Evolutionary conservation across 176 grass and related monocot species (phyloP), one percentile per base, ranked within the genome.

Genomic region (Oryza coarctata): DNA sequence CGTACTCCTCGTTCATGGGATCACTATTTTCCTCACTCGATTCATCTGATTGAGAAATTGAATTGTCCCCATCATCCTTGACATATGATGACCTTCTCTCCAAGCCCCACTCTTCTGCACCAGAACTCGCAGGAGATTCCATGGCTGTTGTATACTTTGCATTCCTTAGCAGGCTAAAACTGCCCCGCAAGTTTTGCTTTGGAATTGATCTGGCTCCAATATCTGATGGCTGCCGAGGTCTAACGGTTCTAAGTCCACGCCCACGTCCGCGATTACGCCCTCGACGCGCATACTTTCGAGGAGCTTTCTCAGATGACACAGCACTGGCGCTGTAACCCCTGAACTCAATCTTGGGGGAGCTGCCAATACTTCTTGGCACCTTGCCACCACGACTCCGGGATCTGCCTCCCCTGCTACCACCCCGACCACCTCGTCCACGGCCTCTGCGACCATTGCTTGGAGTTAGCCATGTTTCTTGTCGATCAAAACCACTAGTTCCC

Each of bases 111-210:
- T 92, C 86, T 84, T 95, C 93, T 66, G 79, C 93, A 47, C 87
- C 84, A 0, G 93, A 98, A 85, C 93, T 98, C 84, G 86, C 80
- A 3, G 96, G 86, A 85, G 90, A 89, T 49, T 90, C 79, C 28
- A 29, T 47, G 1, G 27, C 57, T 15, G 22, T 63, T 26, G 65
- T 79, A 68, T 49, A 74, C 31, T 88, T 95, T 57, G 65, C 49
- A 75, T 80, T 98, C 39, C 87, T 90, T 55, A 95, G 76, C 60
- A 87, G 90, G 49, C 88, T 94, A 88, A 99, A 99, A 47, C 89
- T 95, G 66, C 93, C 89, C 27, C 95, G 81, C 27, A 95, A 85
- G 67, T 82, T 93, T 68, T 58, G 74, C 47, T 91, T 99, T 22
- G 67, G 88, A 84, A 95, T 78, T 80, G 81, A 79, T 76, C 77